A percentile compares a stretch with the other conserved stretches of the same genome.
These are phyloP conservation scores for Clavispora fructus DNA, from an alignment of 805 yeast genomes.

Conservation along the genomic window DNA sequence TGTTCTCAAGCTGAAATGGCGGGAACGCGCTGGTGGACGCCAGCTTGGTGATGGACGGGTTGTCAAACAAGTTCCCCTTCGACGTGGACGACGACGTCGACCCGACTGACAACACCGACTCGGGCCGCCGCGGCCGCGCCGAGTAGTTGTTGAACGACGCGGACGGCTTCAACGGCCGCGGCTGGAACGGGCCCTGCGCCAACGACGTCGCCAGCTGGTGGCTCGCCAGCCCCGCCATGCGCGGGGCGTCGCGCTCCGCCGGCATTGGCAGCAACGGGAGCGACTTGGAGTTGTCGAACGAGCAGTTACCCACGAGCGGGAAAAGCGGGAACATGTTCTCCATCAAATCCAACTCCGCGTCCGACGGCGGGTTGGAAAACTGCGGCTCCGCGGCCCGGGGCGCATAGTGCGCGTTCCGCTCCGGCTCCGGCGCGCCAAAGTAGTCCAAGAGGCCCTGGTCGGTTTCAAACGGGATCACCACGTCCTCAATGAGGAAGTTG, in stretches of 20 bases:
- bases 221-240: not conserved
- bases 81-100: constrained; percentile 30
- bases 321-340: constrained; percentile 39
- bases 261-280: constrained; percentile 33
- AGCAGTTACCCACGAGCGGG: constrained; percentile 35
- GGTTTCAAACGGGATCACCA: constrained; percentile 25
- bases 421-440: constrained; percentile 15
- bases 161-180: constrained; percentile 9
- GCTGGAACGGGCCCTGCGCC: constrained; percentile 2
- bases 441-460: constrained; percentile 38
- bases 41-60: constrained; percentile 9
- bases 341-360: constrained; percentile 22
- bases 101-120: constrained; percentile 35
- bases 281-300: constrained; percentile 31
- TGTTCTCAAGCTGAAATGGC: constrained; percentile 12
- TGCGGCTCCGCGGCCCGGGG: not conserved
- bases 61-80: constrained; percentile 11
- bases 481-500: constrained; percentile 26
- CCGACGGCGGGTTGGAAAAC: constrained; percentile 14
- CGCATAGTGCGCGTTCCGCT: not conserved
- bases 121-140: constrained; percentile 32
- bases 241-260: not conserved
- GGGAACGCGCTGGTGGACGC: constrained; percentile 15
- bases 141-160: constrained; percentile 7
- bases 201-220: constrained; percentile 5